phyloP scores from a whole-genome alignment of 2,329 filamentous ascomycete species.

The Aspergillus terreus region DNA sequence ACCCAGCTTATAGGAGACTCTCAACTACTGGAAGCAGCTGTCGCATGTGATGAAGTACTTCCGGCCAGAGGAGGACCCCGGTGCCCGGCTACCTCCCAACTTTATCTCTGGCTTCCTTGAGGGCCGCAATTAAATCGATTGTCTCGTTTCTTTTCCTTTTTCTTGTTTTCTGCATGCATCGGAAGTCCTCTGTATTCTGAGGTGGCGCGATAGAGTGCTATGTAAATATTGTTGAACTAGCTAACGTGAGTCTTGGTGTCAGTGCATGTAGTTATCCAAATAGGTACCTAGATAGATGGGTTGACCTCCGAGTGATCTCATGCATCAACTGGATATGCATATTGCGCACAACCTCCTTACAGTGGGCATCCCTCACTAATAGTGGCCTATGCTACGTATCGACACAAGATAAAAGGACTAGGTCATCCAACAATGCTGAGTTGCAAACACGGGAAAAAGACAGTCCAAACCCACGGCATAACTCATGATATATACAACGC shows the following conservation, averaged over 20 bases:
- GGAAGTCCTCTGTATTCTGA: slow-evolving; percentile 11
- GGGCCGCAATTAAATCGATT: slow-evolving; percentile 55
- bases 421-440: not conserved
- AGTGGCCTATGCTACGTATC: no score
- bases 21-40: slow-evolving; percentile 99
- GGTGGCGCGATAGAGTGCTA: slow-evolving; percentile 26
- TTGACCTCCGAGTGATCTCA: not conserved
- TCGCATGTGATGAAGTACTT: slow-evolving; percentile 97
- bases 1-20: slow-evolving; percentile 66
- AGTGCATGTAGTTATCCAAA: not conserved
- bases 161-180: slow-evolving; percentile 17
- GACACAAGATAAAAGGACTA: no score
- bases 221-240: slow-evolving; percentile 37
- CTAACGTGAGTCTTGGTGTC: slow-evolving; percentile 9
- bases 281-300: not conserved
- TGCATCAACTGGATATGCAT: no score
- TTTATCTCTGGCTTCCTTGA: slow-evolving; percentile 96
- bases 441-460: slow-evolving; percentile 2
- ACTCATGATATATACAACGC: slow-evolving; percentile 6
- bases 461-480: slow-evolving; percentile 1
- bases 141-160: slow-evolving; percentile 13
- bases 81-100: slow-evolving; percentile 71
- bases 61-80: slow-evolving; percentile 78
- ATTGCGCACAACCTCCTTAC: no score
- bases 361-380: no score